Evolutionary conservation across 371 early-diverging fungal genomes (phyloP).

Genomic region (Phascolomyces articulosus): DNA sequence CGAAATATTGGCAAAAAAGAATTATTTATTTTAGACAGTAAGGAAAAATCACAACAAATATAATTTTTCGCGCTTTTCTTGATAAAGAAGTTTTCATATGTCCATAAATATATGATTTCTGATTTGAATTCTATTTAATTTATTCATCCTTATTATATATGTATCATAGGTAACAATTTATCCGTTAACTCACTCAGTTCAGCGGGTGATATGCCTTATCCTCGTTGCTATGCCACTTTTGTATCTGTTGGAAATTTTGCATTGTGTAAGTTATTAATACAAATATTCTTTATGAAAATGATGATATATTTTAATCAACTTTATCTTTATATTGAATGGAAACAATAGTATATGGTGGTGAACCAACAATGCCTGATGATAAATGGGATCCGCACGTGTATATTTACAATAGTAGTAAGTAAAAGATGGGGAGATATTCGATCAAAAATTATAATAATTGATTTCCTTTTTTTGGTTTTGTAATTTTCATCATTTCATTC

Average conservation of each 20-base stretch:
- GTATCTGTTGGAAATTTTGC: conserved; percentile 38
- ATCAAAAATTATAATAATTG: neutral
- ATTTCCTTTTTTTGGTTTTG: too few species aligned
- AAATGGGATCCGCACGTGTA: conserved; percentile 47
- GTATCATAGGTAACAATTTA: conserved; percentile 17
- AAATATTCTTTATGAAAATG: neutral
- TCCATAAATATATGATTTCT: too few species aligned
- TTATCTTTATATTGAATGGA: too few species aligned
- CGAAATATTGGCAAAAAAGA: conserved; percentile 50
- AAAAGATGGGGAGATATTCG: too few species aligned
- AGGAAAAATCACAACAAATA: too few species aligned
- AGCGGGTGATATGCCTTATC: conserved; percentile 41
- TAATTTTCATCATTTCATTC: too few species aligned
- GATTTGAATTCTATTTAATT: too few species aligned
- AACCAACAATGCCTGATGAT: conserved; percentile 40
- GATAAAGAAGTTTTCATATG: too few species aligned
- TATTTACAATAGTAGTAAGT: conserved; percentile 47
- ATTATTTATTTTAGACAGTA: conserved; percentile 66
- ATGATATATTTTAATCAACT: too few species aligned
- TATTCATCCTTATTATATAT: too few species aligned
- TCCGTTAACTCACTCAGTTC: conserved; percentile 36
- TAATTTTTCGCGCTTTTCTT: too few species aligned
- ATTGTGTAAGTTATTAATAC: conserved; percentile 31
- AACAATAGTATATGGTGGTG: conserved; percentile 58
- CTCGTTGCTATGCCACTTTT: conserved; percentile 36